Base-by-base conservation (phyloP, 257 asterid species). In the Solanum habrochaites region DNA sequence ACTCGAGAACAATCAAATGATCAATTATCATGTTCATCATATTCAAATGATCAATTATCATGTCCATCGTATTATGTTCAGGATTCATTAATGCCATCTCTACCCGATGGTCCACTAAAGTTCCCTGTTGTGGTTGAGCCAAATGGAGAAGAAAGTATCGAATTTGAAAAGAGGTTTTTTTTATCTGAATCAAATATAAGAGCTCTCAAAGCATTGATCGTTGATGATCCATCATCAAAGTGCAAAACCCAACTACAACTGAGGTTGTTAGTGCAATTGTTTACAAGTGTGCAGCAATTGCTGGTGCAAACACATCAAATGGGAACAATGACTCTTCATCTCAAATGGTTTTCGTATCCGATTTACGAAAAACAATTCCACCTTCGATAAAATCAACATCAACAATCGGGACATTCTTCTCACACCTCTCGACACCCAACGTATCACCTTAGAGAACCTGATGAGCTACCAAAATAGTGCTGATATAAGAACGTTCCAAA, bases 181-280 rank as follows among this genome's bases (percentile, higher is more conserved):
- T 88, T 88, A 12, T 32, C 66, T 11, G 58, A 23, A 3, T 75
- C 69, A 3, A 31, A 35, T 1, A 52, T 84, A 42, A 23, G 5
- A 29, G 1, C 27, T 4, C 90, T 47, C 14, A 88, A 88, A 25
- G 67, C 23, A 2, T 3, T 42, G 14, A 85, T 37, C 2, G 7
- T 67, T 14, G 42, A 32, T 4, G 83, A 87, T 69, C 23, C 11
- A 29, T 29, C 75, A 14, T 87, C 87, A 12, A 23, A 10, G 40
- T 85, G 12, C 27, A 23, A 27, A 73, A 84, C 9, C 89, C 87
- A 18, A 84, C 85, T 0, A 73, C 20, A 0, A 66, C 85, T 14
- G 85, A 88, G 47, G 62, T 88, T 74, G 82, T 88, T 1, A 32
- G 87, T 4, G 85, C 87, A 16, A 31, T 88, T 15, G 40, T 87